Percentiles rank a stretch among this genome's conserved stretches.
phyloP scores from a whole-genome alignment of 495 filamentous ascomycete genomes.

The Hypoxylon trugodes region DNA sequence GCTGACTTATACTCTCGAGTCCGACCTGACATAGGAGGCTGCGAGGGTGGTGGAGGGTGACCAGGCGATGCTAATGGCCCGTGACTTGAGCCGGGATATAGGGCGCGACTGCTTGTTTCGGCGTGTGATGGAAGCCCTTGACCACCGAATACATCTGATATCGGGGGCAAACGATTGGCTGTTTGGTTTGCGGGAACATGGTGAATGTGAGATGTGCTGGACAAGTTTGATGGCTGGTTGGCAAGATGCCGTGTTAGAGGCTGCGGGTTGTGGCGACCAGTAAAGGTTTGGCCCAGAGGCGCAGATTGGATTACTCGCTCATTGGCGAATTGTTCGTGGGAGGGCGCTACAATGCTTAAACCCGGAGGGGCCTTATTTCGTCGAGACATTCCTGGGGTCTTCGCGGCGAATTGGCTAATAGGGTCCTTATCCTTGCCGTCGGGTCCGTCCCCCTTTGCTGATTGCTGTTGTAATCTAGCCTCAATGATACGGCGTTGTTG shows the following conservation, averaged over 20 bases:
- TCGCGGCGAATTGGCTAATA: constrained; percentile 63
- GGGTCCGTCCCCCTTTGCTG: constrained; percentile 76
- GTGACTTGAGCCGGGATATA: constrained; percentile 69
- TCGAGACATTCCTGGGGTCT: constrained; percentile 69
- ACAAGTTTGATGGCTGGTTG: constrained; percentile 86
- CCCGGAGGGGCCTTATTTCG: constrained; percentile 87
- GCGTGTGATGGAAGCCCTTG: constrained; percentile 76
- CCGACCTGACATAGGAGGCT: constrained; percentile 59
- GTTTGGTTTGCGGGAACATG: constrained; percentile 90
- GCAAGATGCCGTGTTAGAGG: constrained; percentile 82
- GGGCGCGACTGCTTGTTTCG: constrained; percentile 44
- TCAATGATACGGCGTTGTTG: constrained; percentile 96
- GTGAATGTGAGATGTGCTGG: constrained; percentile 89
- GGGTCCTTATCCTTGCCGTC: constrained; percentile 62
- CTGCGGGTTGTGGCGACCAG: constrained; percentile 83
- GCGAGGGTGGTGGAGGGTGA: constrained; percentile 54
- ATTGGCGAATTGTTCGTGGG: constrained; percentile 93
- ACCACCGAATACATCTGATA: constrained; percentile 87
- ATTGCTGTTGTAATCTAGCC: constrained; percentile 84
- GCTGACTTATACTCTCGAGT: constrained; percentile 92
- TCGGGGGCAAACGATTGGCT: constrained; percentile 90
- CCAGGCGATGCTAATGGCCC: constrained; percentile 83
- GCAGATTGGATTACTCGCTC: constrained; percentile 98
- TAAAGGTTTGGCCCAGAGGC: constrained; percentile 94
- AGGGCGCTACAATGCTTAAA: constrained; percentile 93